phyloP scores from a whole-genome alignment of 139 green algal species.

The Chloropicon primus region DNA sequence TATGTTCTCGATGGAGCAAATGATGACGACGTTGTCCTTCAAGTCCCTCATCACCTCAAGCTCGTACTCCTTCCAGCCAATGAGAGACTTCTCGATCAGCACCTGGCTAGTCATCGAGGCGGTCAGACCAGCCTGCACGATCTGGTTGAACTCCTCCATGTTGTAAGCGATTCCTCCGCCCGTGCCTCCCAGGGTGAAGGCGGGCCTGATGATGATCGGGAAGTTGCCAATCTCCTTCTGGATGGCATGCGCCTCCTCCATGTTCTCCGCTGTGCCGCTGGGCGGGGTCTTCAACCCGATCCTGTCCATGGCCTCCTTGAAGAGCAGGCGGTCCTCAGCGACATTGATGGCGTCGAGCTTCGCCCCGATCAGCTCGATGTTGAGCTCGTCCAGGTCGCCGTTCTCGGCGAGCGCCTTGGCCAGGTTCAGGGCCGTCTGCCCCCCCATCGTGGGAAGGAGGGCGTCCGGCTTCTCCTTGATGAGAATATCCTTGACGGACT shows the following conservation, averaged over 20 bases:
- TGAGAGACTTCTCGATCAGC: constrained; percentile 5
- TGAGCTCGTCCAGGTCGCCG: constrained; percentile 78
- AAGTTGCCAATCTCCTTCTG: constrained; percentile 59
- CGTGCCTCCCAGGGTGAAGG: constrained; percentile 94
- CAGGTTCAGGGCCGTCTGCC: constrained; percentile 95
- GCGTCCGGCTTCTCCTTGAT: constrained; percentile 83
- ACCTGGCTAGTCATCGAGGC: constrained; percentile 5
- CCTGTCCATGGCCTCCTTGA: constrained; percentile 74
- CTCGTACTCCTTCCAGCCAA: constrained; percentile 97
- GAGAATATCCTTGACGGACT: constrained; percentile 3
- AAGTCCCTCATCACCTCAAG: constrained; percentile 97
- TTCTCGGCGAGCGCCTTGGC: constrained; percentile 79
- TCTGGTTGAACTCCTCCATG: constrained; percentile 84
- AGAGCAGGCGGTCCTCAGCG: constrained; percentile 91
- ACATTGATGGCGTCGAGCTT: constrained; percentile 98
- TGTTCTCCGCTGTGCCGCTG: constrained; percentile 27
- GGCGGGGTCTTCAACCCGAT: constrained; percentile 59
- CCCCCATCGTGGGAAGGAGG: constrained; percentile 97
- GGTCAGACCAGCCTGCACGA: constrained; percentile 34
- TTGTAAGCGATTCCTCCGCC: constrained; percentile 99
- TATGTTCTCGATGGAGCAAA: constrained; percentile 99
- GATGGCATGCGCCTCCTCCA: constrained; percentile 50
- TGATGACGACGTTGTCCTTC: constrained; percentile 97
- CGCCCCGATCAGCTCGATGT: constrained; percentile 93
- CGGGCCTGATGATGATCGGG: constrained; percentile 95